These are phyloP conservation scores for Fusarium nurragi DNA, from an alignment of 2,329 filamentous ascomycete genomes.

Conservation along the genomic window DNA sequence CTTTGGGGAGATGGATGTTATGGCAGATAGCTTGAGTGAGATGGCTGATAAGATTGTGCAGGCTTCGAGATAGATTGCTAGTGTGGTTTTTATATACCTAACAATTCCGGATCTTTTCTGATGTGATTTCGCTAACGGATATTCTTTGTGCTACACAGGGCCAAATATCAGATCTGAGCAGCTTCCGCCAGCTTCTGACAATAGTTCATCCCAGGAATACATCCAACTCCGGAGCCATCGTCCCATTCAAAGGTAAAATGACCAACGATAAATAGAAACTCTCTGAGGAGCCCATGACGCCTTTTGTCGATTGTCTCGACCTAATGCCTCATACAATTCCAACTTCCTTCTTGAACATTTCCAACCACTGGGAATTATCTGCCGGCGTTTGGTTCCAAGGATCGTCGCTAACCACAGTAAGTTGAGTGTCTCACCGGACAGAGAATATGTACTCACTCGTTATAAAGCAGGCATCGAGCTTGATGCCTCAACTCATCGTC, in stretches of 20 bases:
- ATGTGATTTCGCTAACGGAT: too few relatives aligned
- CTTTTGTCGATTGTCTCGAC: not conserved
- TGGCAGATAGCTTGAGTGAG: slow-evolving; percentile 20
- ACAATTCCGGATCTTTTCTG: too few relatives aligned
- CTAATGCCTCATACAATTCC: slow-evolving; percentile 50
- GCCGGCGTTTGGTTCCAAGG: slow-evolving; percentile 67
- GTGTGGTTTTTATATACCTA: too few relatives aligned
- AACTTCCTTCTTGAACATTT: slow-evolving; percentile 63
- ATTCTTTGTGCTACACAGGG: too few relatives aligned
- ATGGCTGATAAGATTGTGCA: slow-evolving; percentile 37
- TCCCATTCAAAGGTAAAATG: too few relatives aligned
- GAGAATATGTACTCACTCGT: slow-evolving; percentile 37
- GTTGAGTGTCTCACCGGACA: rapidly evolving
- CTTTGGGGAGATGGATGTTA: slow-evolving; percentile 39
- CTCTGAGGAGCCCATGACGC: too few relatives aligned
- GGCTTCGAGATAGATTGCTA: not conserved
- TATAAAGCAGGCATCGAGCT: slow-evolving; percentile 48
- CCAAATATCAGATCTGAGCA: too few relatives aligned
- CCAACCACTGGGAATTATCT: slow-evolving; percentile 66
- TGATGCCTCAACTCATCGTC: slow-evolving; percentile 51
- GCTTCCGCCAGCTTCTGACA: too few relatives aligned
- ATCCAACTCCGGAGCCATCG: too few relatives aligned
- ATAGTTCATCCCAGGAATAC: too few relatives aligned
- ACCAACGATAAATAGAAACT: too few relatives aligned
- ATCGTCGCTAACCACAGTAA: slow-evolving; percentile 57